Base-by-base conservation (phyloP, 805 yeast genomes). In the Candida tammaniensis region DNA sequence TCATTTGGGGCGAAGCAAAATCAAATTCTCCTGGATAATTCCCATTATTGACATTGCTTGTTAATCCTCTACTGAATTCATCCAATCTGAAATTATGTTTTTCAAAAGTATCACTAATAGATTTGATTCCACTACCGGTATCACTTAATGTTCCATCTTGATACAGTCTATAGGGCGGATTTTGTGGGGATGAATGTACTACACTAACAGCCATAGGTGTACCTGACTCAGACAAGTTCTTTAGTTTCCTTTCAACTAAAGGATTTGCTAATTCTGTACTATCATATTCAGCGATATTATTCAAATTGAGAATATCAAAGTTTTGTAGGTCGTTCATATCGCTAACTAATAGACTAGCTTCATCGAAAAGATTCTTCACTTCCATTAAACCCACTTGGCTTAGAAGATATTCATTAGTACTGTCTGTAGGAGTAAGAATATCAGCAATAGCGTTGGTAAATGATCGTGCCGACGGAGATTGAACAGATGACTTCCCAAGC, bases 321-420 rank as follows among this genome's bases (percentile, higher is more conserved):
- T 44, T 20, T 15, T 53, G 51, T 21, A 55, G 35, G 24, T 50
- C 54, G 37, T 49, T 51, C 37, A 62, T 54, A 36, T 61, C 69
- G 35, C 48, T 55, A 9, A 64, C 62, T 34, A 64, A 48, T 12
- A 51, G 24, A 27, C 51, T 49, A 13, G 68, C 70, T 36, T 62
- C 68, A 35, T 58, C 59, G 31, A 54, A 59, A 24, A 64, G 35
- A 24, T 37, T 41, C 24, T 43, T 42, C 27, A 43, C 27, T 17
- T 43, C 44, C 17, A 29, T 7, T 3, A 32, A 21, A 10, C 38
- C 42, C 1, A 17, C 20, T 25, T 42, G 37, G 17, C 18, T 27
- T 8, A 38, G 17, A 11, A 31, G 9, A 19, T 23, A 36, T 1
- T 38, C 35, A 18, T 24, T 24, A 15, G 33, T 27, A 17, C 23